phyloP scores from a whole-genome alignment of 2,329 filamentous ascomycete genomes.

The Colletotrichum navitas region DNA sequence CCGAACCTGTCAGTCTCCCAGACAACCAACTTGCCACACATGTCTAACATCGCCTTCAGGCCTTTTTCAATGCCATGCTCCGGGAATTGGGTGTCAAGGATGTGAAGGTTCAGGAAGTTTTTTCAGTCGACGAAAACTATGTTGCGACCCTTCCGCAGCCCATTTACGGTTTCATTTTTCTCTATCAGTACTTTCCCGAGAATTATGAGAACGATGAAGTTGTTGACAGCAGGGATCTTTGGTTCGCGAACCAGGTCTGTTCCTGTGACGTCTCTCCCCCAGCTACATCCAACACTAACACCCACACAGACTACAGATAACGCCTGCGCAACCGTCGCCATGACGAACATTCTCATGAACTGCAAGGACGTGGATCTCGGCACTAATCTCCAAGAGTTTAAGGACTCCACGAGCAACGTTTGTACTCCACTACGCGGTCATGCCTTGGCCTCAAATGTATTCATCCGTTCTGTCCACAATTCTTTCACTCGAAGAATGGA shows the following conservation, averaged over 20 bases:
- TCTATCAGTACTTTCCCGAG: constrained; percentile 77
- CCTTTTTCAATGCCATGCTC: constrained; percentile 88
- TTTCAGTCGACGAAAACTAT: constrained; percentile 76
- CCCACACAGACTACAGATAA: constrained; percentile 77
- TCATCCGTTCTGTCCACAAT: constrained; percentile 87
- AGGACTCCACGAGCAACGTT: constrained; percentile 75
- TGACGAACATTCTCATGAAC: constrained; percentile 96
- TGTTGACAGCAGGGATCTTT: constrained; percentile 70
- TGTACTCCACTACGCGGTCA: constrained; percentile 81
- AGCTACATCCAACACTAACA: neutral
- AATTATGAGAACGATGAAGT: constrained; percentile 65
- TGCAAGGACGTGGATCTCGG: constrained; percentile 75
- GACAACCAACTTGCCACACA: neutral
- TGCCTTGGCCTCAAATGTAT: constrained; percentile 78
- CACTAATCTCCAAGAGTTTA: constrained; percentile 78
- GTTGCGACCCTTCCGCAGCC: constrained; percentile 78
- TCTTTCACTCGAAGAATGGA: constrained; percentile 86
- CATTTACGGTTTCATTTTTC: constrained; percentile 88
- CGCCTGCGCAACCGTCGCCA: constrained; percentile 90
- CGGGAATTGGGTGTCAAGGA: constrained; percentile 80
- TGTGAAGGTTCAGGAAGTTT: constrained; percentile 81
- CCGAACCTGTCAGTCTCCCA: constrained; percentile 78
- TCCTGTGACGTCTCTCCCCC: neutral
- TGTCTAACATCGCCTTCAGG: constrained; percentile 58
- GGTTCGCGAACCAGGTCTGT: constrained; percentile 91